Evolutionary conservation across 1,284 basidiomycete genomes (phyloP).

Genomic region (Grifola frondosa): DNA sequence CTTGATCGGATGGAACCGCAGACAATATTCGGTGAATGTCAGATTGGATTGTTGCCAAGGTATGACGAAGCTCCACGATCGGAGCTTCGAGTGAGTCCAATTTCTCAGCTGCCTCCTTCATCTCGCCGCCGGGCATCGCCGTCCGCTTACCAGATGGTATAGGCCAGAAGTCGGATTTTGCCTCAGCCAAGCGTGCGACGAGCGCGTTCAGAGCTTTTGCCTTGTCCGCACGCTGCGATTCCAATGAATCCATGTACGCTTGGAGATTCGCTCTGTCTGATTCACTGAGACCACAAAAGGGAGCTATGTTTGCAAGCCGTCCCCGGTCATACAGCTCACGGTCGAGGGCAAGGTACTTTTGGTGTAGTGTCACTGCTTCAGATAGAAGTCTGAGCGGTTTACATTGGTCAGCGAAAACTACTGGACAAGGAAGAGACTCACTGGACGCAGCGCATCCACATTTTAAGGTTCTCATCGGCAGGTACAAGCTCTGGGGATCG

Average conservation of each 20-base stretch:
- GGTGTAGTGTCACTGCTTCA: conserved; percentile 9
- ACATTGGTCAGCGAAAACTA: background rate
- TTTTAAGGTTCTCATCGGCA: conserved; percentile 12
- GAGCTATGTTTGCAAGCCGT: too few species aligned
- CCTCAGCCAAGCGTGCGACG: conserved; percentile 9
- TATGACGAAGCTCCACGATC: conserved; percentile 9
- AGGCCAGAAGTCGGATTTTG: conserved; percentile 17
- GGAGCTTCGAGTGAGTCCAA: conserved; percentile 9
- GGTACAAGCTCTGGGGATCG: conserved; percentile 2
- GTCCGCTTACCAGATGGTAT: conserved; percentile 9
- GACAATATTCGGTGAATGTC: conserved; percentile 10
- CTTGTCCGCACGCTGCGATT: conserved; percentile 12
- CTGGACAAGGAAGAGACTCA: conserved; percentile 7
- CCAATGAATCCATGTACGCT: conserved; percentile 14
- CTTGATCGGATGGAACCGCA: conserved; percentile 10
- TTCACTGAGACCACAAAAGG: too few species aligned
- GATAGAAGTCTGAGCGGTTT: conserved; percentile 9
- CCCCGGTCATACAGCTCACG: conserved; percentile 17
- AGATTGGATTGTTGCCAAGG: conserved; percentile 16
- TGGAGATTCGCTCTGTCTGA: conserved; percentile 19
- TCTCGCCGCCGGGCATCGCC: conserved; percentile 3
- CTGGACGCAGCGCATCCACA: conserved; percentile 20
- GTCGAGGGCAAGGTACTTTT: conserved; percentile 17
- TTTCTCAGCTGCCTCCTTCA: conserved; percentile 7
- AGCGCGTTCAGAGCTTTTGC: conserved; percentile 13